Percentiles rank a stretch among this genome's conserved stretches.
Evolutionary conservation across 805 yeast species (phyloP).

Genomic region (Ascoidea rubescens): DNA sequence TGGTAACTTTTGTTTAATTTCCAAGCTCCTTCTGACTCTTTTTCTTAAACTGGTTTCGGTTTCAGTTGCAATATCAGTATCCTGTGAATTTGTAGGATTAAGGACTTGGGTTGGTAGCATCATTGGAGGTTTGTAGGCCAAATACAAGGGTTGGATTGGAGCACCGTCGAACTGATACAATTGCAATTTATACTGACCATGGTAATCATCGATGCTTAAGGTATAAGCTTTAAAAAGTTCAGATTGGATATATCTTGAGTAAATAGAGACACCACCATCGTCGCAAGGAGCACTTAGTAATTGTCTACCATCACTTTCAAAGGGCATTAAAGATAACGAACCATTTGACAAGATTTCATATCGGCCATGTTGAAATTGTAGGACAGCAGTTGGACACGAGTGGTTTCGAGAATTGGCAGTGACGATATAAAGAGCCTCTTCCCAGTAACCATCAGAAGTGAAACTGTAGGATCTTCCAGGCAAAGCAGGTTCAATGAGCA

Average conservation of each 20-base stretch:
- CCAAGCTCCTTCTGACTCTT: constrained; percentile 58
- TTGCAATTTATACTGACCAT: constrained; percentile 69
- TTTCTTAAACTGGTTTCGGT: constrained; percentile 23
- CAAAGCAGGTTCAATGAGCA: constrained; percentile 85
- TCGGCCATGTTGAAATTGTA: constrained; percentile 83
- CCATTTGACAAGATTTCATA: constrained; percentile 55
- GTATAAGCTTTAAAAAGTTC: constrained; percentile 44
- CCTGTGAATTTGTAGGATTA: constrained; percentile 54
- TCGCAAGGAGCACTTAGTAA: constrained; percentile 77
- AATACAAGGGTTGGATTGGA: constrained; percentile 72
- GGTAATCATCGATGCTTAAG: constrained; percentile 59
- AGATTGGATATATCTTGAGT: constrained; percentile 59
- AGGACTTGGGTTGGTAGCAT: constrained; percentile 90
- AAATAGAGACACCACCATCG: constrained; percentile 42
- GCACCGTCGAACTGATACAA: constrained; percentile 70
- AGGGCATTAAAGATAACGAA: constrained; percentile 53
- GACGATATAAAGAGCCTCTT: constrained; percentile 79
- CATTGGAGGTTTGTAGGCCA: constrained; percentile 88
- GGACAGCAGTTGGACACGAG: constrained; percentile 68
- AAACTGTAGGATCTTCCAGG: constrained; percentile 92
- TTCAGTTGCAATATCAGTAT: constrained; percentile 14
- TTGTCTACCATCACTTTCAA: constrained; percentile 86
- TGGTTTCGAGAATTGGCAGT: constrained; percentile 60
- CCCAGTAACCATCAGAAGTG: constrained; percentile 84
- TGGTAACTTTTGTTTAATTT: constrained; percentile 65